Percentiles rank a stretch among this genome's conserved stretches.
Conservation (phyloP, 2,329 filamentous ascomycete species). For the Xylariaceae sp. region DNA sequence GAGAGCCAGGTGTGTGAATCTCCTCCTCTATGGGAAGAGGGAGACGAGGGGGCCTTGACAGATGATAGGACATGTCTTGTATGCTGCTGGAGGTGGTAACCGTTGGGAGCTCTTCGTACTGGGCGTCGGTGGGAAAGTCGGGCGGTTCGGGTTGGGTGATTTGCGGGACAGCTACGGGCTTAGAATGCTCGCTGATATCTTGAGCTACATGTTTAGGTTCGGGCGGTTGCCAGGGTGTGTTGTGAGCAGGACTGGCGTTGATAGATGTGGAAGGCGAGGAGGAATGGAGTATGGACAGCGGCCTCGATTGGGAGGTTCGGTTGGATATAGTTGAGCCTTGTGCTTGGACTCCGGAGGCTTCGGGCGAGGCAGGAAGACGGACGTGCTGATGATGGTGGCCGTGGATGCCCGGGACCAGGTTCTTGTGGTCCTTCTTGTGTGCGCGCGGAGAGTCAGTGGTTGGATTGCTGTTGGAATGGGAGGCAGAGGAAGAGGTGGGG, state of each 20-base stretch:
- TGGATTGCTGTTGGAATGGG: conserved; percentile 9
- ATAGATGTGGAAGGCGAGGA: conserved; percentile 36
- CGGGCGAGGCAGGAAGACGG: conserved; percentile 55
- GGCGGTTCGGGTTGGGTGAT: conserved; percentile 26
- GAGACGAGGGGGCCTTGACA: conserved; percentile 75
- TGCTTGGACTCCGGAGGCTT: conserved; percentile 58
- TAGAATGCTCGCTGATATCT: conserved; percentile 38
- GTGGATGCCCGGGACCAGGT: conserved; percentile 52
- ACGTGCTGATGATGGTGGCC: conserved; percentile 44
- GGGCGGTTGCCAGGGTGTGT: conserved; percentile 24
- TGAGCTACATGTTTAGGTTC: conserved; percentile 28
- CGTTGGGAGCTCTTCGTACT: conserved; percentile 36
- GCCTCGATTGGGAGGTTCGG: conserved; percentile 44
- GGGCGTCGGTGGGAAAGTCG: conserved; percentile 30
- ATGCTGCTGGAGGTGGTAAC: conserved; percentile 52
- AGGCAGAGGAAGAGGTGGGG: conserved; percentile 23
- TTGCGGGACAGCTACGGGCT: conserved; percentile 54
- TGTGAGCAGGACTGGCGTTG: conserved; percentile 23
- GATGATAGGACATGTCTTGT: conserved; percentile 58
- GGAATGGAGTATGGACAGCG: conserved; percentile 45
- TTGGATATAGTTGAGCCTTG: conserved; percentile 50
- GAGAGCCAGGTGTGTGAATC: conserved; percentile 81
- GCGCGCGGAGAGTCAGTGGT: conserved; percentile 29
- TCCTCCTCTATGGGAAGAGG: conserved; percentile 94
- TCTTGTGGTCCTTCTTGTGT: conserved; percentile 41